Conservation (phyloP, 1,139 yeast genomes). For the Yamadazyma mexicana region DNA sequence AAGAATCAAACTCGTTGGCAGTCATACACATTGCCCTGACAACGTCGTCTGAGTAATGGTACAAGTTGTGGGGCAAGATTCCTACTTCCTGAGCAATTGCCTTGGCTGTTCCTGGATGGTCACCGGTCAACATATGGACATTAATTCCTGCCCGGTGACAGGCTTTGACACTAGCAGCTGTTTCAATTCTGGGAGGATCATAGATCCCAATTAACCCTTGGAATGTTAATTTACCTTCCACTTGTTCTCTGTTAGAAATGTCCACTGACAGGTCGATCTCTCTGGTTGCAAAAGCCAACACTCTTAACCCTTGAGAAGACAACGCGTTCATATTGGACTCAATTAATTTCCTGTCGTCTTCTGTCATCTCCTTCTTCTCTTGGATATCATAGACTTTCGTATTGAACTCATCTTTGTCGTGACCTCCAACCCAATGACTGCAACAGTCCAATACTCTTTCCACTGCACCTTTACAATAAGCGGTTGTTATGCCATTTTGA, state of each 20-base stretch:
- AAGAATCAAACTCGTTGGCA: constrained; percentile 68
- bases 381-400: constrained; percentile 14
- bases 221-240: constrained; percentile 59
- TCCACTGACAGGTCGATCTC: constrained; percentile 21
- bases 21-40: constrained; percentile 73
- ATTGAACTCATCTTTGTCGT: constrained; percentile 17
- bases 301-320: constrained; percentile 72
- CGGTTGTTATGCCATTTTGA: constrained; percentile 25
- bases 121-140: constrained; percentile 86
- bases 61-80: constrained; percentile 68
- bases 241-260: constrained; percentile 41
- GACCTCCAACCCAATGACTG: constrained; percentile 49
- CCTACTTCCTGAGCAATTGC: constrained; percentile 89
- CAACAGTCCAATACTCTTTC: constrained; percentile 68
- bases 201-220: constrained; percentile 77
- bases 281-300: constrained; percentile 65
- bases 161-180: constrained; percentile 62
- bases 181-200: constrained; percentile 79
- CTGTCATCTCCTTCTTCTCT: constrained; percentile 37
- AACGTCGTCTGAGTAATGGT: constrained; percentile 63
- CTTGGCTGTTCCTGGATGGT: constrained; percentile 78
- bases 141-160: constrained; percentile 79
- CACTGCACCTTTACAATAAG: constrained; percentile 78
- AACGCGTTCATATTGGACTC: constrained; percentile 62
- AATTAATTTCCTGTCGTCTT: constrained; percentile 39